Evolutionary conservation across 306 rosid genomes (phyloP).

Genomic region (Crataegus laevigata): DNA sequence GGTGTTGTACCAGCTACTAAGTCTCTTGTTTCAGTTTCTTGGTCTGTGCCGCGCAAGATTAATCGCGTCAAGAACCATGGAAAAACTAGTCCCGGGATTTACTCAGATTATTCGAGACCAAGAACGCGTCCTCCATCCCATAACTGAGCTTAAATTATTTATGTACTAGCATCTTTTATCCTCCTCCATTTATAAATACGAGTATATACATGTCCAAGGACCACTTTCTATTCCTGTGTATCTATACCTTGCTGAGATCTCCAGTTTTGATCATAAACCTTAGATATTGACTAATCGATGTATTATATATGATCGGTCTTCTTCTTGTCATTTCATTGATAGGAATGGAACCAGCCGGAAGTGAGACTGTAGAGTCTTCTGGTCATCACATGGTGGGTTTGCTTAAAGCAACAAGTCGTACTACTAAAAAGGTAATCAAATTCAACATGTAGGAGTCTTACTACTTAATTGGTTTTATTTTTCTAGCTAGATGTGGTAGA

Average conservation of each 20-base stretch:
- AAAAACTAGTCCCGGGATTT: slow-evolving; percentile 27
- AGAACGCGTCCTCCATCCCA: slow-evolving; percentile 66
- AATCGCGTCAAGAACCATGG: not conserved
- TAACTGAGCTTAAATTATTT: slow-evolving; percentile 17
- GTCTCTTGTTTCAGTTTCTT: slow-evolving; percentile 27
- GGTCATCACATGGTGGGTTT: slow-evolving; percentile 25
- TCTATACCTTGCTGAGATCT: not conserved
- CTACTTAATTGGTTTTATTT: not conserved
- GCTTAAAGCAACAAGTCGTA: slow-evolving; percentile 19
- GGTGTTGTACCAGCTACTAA: slow-evolving; percentile 20
- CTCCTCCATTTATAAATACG: not conserved
- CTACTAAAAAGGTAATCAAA: slow-evolving; percentile 14
- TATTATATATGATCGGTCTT: not conserved
- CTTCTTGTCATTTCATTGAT: not conserved
- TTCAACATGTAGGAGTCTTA: not conserved
- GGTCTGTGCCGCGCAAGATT: slow-evolving; percentile 20
- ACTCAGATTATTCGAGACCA: slow-evolving; percentile 56
- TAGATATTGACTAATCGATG: not conserved
- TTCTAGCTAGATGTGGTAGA: not conserved
- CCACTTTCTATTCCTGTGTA: not conserved
- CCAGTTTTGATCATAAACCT: not conserved
- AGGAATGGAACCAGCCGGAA: slow-evolving; percentile 24
- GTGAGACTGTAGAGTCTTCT: slow-evolving; percentile 16
- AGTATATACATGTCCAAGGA: not conserved
- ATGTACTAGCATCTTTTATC: not conserved